These are phyloP conservation scores for Paracoccidioides brasiliensis DNA, from an alignment of 2,329 filamentous ascomycete species.

Conservation along the genomic window DNA sequence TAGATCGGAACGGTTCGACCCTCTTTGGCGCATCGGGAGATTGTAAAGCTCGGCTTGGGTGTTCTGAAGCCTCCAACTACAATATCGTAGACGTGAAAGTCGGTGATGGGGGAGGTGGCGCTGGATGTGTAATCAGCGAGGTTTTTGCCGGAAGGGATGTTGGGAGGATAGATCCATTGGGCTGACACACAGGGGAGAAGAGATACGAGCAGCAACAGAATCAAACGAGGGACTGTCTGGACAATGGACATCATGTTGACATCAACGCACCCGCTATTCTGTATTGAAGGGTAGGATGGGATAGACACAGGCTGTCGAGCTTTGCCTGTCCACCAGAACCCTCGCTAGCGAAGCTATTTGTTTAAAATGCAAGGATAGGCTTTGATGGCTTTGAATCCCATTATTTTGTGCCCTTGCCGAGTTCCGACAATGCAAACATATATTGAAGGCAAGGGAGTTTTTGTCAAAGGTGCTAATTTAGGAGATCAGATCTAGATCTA, in stretches of 20 bases:
- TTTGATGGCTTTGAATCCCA: neutral
- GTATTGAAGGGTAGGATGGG: neutral
- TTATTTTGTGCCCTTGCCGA: neutral
- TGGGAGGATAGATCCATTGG: neutral
- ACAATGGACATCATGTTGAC: neutral
- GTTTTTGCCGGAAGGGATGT: neutral
- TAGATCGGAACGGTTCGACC: conserved; percentile 2
- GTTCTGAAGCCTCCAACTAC: conserved; percentile 1
- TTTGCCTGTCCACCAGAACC: too few species aligned
- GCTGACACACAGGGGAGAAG: neutral
- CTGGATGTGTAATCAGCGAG: conserved; percentile 1
- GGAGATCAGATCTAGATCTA: neutral
- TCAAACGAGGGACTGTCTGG: neutral
- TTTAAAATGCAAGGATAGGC: neutral
- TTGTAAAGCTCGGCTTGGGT: neutral
- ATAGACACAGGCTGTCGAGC: too few species aligned
- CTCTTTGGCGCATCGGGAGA: conserved; percentile 1
- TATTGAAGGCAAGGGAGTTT: too few species aligned
- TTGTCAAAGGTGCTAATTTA: neutral
- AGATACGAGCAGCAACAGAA: neutral
- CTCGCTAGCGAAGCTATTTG: too few species aligned
- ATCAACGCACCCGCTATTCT: neutral
- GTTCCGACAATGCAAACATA: too few species aligned
- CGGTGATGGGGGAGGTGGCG: neutral
- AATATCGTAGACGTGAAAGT: neutral